phyloP scores from a whole-genome alignment of 768 basidiomycete genomes.

The Chiua virens region DNA sequence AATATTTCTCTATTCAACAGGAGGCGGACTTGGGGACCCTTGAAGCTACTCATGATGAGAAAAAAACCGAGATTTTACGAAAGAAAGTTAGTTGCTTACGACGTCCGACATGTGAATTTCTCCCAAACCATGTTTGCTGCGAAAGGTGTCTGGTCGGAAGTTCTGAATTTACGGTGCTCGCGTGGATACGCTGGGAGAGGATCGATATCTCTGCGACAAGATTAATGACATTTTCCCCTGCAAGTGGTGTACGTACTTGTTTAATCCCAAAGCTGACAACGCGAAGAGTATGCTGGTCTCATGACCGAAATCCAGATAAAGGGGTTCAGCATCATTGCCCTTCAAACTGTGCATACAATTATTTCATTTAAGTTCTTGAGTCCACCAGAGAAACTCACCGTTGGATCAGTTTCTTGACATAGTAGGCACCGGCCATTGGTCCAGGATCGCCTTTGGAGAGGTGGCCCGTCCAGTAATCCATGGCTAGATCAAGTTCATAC shows the following conservation, averaged over 20 bases:
- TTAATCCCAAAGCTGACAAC: conserved; percentile 38
- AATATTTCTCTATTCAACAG: conserved; percentile 40
- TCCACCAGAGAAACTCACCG: neutral
- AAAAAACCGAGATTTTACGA: neutral
- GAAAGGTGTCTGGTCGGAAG: conserved; percentile 41
- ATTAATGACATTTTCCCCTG: neutral
- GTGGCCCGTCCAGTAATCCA: conserved; percentile 37
- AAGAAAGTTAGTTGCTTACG: neutral
- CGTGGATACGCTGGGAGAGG: conserved; percentile 30
- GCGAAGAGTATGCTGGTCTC: conserved; percentile 38
- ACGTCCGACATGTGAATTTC: conserved; percentile 7
- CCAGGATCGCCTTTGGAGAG: conserved; percentile 29
- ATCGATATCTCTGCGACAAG: conserved; percentile 28
- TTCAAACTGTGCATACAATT: too few relatives aligned
- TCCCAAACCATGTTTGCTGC: conserved; percentile 45
- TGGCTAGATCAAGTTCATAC: conserved; percentile 38
- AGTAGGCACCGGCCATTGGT: conserved; percentile 36
- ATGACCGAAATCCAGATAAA: conserved; percentile 45
- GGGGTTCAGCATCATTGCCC: conserved; percentile 9
- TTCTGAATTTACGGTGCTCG: conserved; percentile 35
- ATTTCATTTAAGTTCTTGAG: too few relatives aligned
- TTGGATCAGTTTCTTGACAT: conserved; percentile 36
- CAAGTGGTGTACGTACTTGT: conserved; percentile 26
- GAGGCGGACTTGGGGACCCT: conserved; percentile 40
- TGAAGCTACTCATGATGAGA: conserved; percentile 23